These are phyloP conservation scores for Erigeron philadelphicus DNA, from an alignment of 140 eudicot species.

Conservation along the genomic window DNA sequence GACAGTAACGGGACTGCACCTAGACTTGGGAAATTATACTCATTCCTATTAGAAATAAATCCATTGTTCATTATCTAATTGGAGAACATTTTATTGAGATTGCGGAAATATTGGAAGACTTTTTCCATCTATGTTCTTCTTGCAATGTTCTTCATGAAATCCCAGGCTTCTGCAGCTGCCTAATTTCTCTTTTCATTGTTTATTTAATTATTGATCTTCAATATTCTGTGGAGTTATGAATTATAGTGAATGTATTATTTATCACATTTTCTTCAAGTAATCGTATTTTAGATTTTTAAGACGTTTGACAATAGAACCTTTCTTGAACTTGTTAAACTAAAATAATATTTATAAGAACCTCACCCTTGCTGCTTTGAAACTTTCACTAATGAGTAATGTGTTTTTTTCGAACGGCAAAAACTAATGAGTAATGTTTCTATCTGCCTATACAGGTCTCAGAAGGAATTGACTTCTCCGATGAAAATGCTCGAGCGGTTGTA, in stretches of 20 bases:
- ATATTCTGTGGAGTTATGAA: background rate
- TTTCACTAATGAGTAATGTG: conserved; percentile 1
- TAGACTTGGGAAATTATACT: too few relatives aligned
- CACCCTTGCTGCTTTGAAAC: background rate
- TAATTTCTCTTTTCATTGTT: background rate
- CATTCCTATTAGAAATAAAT: background rate
- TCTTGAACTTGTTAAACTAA: background rate
- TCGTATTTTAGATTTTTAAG: background rate
- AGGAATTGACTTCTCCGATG: conserved; percentile 97
- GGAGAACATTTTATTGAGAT: background rate
- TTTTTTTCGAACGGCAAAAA: too few relatives aligned
- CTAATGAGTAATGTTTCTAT: conserved; percentile 20
- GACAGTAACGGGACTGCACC: too few relatives aligned
- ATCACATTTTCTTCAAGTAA: background rate
- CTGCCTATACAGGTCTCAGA: conserved; percentile 71
- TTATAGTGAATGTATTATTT: background rate
- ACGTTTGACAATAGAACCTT: background rate
- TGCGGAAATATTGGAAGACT: too few relatives aligned
- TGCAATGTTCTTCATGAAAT: background rate
- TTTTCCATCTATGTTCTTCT: background rate
- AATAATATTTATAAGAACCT: background rate
- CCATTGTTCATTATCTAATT: background rate
- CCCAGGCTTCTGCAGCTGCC: background rate
- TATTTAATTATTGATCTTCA: background rate
- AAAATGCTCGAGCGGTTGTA: conserved; percentile 92